A percentile compares a stretch with the other conserved stretches of the same genome.
Conservation (phyloP, 176 grass and related monocot species). For the Phyllostachys edulis region DNA sequence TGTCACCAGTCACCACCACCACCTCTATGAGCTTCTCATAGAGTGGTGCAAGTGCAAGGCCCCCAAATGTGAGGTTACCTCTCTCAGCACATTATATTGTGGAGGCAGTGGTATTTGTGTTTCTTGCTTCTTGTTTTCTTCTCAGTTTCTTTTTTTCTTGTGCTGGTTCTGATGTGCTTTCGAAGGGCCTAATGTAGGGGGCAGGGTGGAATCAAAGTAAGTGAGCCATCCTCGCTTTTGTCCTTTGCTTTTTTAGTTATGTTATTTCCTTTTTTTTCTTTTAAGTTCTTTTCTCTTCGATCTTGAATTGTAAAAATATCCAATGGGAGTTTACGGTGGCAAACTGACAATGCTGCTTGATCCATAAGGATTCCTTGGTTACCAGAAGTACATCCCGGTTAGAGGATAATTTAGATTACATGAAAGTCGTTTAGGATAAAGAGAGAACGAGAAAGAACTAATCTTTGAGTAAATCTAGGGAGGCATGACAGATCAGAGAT, state of each 20-base stretch:
- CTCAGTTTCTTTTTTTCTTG: slow-evolving; percentile 6
- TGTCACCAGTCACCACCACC: background rate
- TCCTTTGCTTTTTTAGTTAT: slow-evolving; percentile 39
- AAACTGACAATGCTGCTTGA: background rate
- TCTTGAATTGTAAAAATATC: slow-evolving; percentile 28
- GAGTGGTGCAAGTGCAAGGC: slow-evolving; percentile 18
- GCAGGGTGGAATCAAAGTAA: slow-evolving; percentile 30
- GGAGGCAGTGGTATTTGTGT: slow-evolving; percentile 26
- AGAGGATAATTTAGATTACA: slow-evolving; percentile 42
- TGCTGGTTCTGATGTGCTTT: slow-evolving; percentile 31
- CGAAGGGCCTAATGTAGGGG: slow-evolving; percentile 30
- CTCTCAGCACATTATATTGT: slow-evolving; percentile 20
- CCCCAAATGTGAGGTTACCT: background rate
- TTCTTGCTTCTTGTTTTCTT: slow-evolving; percentile 12
- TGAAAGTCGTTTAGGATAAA: slow-evolving; percentile 18
- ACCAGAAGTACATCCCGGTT: background rate
- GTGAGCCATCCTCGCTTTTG: slow-evolving; percentile 24
- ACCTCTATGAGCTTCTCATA: slow-evolving; percentile 33
- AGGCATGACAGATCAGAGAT: slow-evolving; percentile 32
- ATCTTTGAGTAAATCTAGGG: slow-evolving; percentile 49
- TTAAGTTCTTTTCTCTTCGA: background rate
- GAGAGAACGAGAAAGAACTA: background rate
- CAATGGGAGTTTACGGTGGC: slow-evolving; percentile 12
- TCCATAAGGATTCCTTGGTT: slow-evolving; percentile 11
- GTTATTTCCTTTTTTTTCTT: background rate